These are phyloP conservation scores for Posidonia oceanica DNA, from an alignment of 116 monocot genomes.

Conservation along the genomic window DNA sequence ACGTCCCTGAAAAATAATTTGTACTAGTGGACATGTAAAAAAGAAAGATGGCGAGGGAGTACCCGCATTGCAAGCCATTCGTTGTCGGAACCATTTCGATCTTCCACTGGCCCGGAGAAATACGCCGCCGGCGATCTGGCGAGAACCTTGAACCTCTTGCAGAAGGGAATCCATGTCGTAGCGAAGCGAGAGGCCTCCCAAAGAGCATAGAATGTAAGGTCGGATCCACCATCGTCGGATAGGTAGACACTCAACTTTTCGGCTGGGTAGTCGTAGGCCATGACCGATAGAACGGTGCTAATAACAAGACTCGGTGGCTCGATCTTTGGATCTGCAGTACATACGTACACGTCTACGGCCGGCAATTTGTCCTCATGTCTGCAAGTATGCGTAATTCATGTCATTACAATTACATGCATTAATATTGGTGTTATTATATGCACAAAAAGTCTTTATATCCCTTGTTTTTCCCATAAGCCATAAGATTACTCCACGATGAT, in stretches of 20 bases:
- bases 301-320: constrained; percentile 46
- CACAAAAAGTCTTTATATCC: too few species aligned
- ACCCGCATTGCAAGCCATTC: neutral
- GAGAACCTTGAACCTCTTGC: constrained; percentile 26
- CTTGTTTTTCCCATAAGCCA: too few species aligned
- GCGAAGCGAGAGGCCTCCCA: constrained; percentile 31
- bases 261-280: constrained; percentile 42
- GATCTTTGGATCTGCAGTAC: constrained; percentile 34
- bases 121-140: constrained; percentile 43
- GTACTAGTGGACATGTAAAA: too few species aligned
- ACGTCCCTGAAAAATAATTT: too few species aligned
- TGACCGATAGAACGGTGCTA: constrained; percentile 35
- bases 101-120: constrained; percentile 8
- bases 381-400: neutral
- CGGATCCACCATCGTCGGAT: constrained; percentile 47
- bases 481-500: too few species aligned
- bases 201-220: constrained; percentile 35
- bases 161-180: constrained; percentile 37
- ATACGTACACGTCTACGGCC: constrained; percentile 23
- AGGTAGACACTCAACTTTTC: constrained; percentile 40
- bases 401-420: too few species aligned
- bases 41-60: neutral
- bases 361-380: constrained; percentile 7
- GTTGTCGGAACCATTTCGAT: neutral
- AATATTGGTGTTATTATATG: too few species aligned